Base-by-base conservation (phyloP, 2,329 filamentous ascomycete species). In the Blastomyces parvus region DNA sequence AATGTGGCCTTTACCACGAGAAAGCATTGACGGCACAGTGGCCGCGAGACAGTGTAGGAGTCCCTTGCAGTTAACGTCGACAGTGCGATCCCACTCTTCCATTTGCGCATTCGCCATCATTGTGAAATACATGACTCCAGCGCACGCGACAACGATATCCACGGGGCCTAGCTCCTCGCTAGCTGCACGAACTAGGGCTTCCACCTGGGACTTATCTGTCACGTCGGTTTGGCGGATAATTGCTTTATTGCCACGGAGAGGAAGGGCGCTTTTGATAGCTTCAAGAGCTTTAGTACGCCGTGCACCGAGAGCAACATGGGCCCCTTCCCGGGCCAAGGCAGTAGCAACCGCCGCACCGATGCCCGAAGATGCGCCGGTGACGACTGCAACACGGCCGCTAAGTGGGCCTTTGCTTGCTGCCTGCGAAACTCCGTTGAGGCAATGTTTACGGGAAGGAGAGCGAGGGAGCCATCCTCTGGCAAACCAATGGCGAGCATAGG, bases 71-170 rank as follows among this genome's bases (percentile, higher is more conserved):
- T 93, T 93, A 68, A 93, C 88, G 69, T 92, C 89, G 52, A 93
- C 88, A 0, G 89, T 92, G 64, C 84, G 87, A 66, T 91, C 86
- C 89, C 89, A 93, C 69, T 93, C 86, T 5, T 89, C 87, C 0
- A 80, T 83, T 66, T 88, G 83, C 19, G 79, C 82, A 72, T 91
- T 92, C 63, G 86, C 84, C 89, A 93, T 92, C 86, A 92, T 86
- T 62, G 89, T 92, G 76, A 86, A 93, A 78, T 93, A 93, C 89
- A 93, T 93, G 72, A 93, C 89, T 44, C 89, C 89, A 0, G 89
- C 90, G 70, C 88, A 90, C 50, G 86, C 86, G 59, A 93, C 84
- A n/a, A 93, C 82, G 60, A 92, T 89, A 72, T 93, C 89, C 55
- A 92, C 80, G 0, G 86, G 84, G 0, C 89, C 89, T 0, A 92